phyloP scores from a whole-genome alignment of 2,329 filamentous ascomycete species.

The Pseudogymnoascus sp. region DNA sequence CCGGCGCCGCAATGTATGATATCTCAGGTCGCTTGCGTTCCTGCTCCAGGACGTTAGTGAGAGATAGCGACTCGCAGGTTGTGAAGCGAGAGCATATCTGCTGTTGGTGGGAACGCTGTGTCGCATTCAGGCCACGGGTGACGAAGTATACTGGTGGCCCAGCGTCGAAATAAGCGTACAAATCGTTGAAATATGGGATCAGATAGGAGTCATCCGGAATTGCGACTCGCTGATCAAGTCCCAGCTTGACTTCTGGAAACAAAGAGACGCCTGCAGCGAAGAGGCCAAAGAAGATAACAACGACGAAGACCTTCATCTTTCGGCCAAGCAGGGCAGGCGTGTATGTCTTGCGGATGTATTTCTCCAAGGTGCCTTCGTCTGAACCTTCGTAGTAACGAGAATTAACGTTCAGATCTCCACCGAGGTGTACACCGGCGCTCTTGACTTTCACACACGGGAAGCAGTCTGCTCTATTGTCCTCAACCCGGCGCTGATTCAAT shows the following conservation, averaged over 20 bases:
- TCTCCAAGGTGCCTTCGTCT: slow-evolving; percentile 76
- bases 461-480: slow-evolving; percentile 82
- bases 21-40: slow-evolving; percentile 84
- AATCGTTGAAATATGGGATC: slow-evolving; percentile 92
- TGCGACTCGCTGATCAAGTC: slow-evolving; percentile 88
- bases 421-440: slow-evolving; percentile 61
- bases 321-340: slow-evolving; percentile 74
- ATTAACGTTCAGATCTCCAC: slow-evolving; percentile 50
- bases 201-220: slow-evolving; percentile 91
- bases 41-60: slow-evolving; percentile 86
- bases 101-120: slow-evolving; percentile 67
- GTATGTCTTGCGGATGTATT: slow-evolving; percentile 85
- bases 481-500: slow-evolving; percentile 84
- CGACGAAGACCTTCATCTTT: slow-evolving; percentile 68
- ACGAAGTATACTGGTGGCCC: slow-evolving; percentile 97
- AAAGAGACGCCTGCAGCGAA: slow-evolving; percentile 81
- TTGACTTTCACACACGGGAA: slow-evolving; percentile 82
- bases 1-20: slow-evolving; percentile 80
- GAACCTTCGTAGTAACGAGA: slow-evolving; percentile 34
- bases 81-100: slow-evolving; percentile 88
- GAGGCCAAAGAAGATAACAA: slow-evolving; percentile 77
- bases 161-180: slow-evolving; percentile 84
- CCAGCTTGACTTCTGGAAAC: slow-evolving; percentile 76
- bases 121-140: slow-evolving; percentile 71
- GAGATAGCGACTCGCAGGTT: slow-evolving; percentile 73